Conservation (phyloP, 345 rosid species). For the Draba incana region DNA sequence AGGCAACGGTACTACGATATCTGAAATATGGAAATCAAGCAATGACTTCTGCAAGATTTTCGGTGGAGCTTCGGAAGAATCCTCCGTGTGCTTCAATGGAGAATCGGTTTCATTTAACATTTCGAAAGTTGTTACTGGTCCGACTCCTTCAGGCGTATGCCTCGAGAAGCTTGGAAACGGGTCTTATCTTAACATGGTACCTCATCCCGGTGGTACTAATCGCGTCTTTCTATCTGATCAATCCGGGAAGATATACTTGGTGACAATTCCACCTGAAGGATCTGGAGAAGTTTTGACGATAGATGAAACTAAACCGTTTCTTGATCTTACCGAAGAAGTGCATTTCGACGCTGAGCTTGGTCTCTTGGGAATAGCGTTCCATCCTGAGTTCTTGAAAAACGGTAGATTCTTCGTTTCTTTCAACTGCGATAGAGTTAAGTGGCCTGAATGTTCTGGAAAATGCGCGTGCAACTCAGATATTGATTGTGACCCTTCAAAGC, state of each 20-base stretch:
- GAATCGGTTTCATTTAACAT: constrained; percentile 40
- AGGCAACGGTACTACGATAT: constrained; percentile 37
- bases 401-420: constrained; percentile 81
- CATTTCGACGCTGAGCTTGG: constrained; percentile 58
- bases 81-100: constrained; percentile 47
- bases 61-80: constrained; percentile 48
- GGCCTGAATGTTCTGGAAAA: constrained; percentile 71
- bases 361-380: constrained; percentile 78
- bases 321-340: constrained; percentile 68
- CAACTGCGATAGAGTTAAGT: constrained; percentile 68
- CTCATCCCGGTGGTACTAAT: constrained; percentile 78
- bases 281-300: constrained; percentile 50
- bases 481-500: constrained; percentile 80
- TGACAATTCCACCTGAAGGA: constrained; percentile 59
- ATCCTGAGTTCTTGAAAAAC: constrained; percentile 63
- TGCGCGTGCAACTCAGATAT: constrained; percentile 81
- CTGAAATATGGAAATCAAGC: constrained; percentile 46
- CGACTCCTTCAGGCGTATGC: constrained; percentile 60
- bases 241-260: constrained; percentile 62
- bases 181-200: constrained; percentile 73
- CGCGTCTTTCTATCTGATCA: constrained; percentile 70
- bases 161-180: constrained; percentile 69
- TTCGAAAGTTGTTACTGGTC: constrained; percentile 40
- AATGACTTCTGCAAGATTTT: constrained; percentile 46
- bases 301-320: constrained; percentile 56